Evolutionary conservation across 176 grass and related monocot genomes (phyloP), one percentile per base, ranked within the genome.

Genomic region (Bromus sterilis): DNA sequence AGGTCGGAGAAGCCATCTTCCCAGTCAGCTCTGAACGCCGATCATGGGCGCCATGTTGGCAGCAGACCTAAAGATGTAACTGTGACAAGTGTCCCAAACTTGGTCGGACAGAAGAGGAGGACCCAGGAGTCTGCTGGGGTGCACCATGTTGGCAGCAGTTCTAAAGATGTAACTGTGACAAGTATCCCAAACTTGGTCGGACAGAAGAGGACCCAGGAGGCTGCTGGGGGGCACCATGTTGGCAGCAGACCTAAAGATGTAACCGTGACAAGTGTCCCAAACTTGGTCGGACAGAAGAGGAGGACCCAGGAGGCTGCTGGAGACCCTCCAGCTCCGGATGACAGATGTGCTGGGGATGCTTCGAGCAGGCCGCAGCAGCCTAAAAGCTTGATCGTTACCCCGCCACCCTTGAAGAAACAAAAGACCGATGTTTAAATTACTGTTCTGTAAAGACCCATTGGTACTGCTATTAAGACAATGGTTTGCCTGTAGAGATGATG

Each of bases 121-220:
- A 77, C 86, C 20, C 80, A 39, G 85, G 85, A 90, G 29, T n/a
- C n/a, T n/a, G n/a, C n/a, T n/a, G n/a, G n/a, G n/a, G n/a, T n/a
- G 18, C 66, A 74, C 46, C 46, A 31, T 72, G 56, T 88, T 31
- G 20, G 43, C 21, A 65, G 43, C 3, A 4, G 53, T 24, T 6
- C 68, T 18, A 75, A 71, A 24, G 66, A 87, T 84, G 35, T 37
- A 37, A 33, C 73, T 48, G 34, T 56, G 11, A 35, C 56, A 14
- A 66, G 63, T 44, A 75, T 93, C 28, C 64, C 12, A 76, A 83
- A 85, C 33, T 71, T 87, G 35, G 57, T 83, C 10, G 75, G 67
- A 39, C 61, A 83, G 63, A 93, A 87, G 83, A 93, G 60, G 12
- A 77, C 86, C 20, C 80, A 39, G 85, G 85, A 90, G 29, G n/a